Percentiles rank a stretch among this genome's conserved stretches.
phyloP scores from a whole-genome alignment of 1,139 yeast species.

The Scheffersomyces illinoinensis region DNA sequence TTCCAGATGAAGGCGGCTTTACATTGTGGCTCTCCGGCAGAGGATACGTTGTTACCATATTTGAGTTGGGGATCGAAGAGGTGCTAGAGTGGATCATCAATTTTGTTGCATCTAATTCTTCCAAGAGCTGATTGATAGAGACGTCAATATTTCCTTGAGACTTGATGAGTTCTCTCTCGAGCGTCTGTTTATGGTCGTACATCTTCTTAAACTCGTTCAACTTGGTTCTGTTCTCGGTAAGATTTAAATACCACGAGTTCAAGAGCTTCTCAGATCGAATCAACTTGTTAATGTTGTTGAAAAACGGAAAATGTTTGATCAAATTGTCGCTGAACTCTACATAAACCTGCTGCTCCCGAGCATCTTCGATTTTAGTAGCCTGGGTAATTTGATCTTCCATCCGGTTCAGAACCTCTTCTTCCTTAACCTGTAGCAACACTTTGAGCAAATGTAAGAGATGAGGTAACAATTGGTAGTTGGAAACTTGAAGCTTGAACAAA shows the following conservation, averaged over 20 bases:
- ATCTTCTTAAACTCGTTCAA: constrained; percentile 2
- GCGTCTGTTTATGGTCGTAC: neutral
- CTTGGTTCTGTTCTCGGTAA: constrained; percentile 18
- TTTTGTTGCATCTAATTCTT: constrained; percentile 6
- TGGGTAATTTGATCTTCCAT: neutral
- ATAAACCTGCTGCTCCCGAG: neutral
- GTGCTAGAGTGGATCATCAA: neutral
- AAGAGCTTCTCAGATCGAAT: constrained; percentile 25
- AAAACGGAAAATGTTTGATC: constrained; percentile 29
- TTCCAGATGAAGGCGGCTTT: neutral
- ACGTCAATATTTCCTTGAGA: constrained; percentile 1
- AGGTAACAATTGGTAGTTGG: constrained; percentile 37
- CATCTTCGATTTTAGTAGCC: neutral
- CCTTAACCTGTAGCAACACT: constrained; percentile 23
- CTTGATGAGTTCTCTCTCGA: constrained; percentile 1
- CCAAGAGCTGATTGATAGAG: constrained; percentile 2
- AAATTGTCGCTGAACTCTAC: constrained; percentile 23
- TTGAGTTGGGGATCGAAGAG: constrained; percentile 4
- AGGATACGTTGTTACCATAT: constrained; percentile 3
- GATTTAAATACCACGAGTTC: constrained; percentile 29
- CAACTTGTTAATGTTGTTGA: constrained; percentile 30
- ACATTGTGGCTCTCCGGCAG: neutral
- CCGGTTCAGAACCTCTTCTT: constrained; percentile 6
- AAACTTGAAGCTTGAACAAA: constrained; percentile 29
- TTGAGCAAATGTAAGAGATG: constrained; percentile 37